Base-by-base conservation (phyloP, 345 rosid genomes). In the Boechera divaricarpa region DNA sequence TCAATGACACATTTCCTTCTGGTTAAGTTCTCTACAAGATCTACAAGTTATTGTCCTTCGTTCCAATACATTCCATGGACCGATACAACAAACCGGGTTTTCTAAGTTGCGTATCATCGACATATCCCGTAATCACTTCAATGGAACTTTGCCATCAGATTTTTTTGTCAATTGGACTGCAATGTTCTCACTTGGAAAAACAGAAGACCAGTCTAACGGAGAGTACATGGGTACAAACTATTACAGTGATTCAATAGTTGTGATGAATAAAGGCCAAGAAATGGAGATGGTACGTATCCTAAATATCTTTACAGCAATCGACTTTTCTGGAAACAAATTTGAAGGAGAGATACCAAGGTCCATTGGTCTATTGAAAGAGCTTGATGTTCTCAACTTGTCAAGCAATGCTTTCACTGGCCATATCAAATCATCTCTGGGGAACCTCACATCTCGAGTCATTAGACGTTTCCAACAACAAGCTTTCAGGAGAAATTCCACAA, bases 1-100 rank as follows among this genome's bases (percentile, higher is more conserved):
- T 49, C 26, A 49, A 7, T 24, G 88, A 79, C 16, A 24, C 0
- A 2, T 85, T 82, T 53, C 88, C 88, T 0, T 82, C 83, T 66
- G 68, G 16, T 57, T 85, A 77, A 70, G 59, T 69, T 72, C 35
- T 5, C 5, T 72, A 33, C 49, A 81, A 2, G 1, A 16, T 4
- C 54, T 49, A 0, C 10, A 49, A 16, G 54, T 49, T 48, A 4
- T 49, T 49, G 3, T 79, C 60, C 8, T 85, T 39, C 83, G 84
- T 7, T 69, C 77, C 5, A 85, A 87, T 51, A 16, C 18, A 3
- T 85, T 87, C 55, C 11, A 72, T 31, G 33, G 33, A 31, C 33
- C 33, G 5, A 31, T 31, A 31, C 33, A 31, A 31, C 33, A 31
- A 31, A 31, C 33, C 33, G 5, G 33, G 33, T 31, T 31, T 31